Base-by-base conservation (phyloP, 129 eudicot genomes). In the Pulicaria dysenterica region DNA sequence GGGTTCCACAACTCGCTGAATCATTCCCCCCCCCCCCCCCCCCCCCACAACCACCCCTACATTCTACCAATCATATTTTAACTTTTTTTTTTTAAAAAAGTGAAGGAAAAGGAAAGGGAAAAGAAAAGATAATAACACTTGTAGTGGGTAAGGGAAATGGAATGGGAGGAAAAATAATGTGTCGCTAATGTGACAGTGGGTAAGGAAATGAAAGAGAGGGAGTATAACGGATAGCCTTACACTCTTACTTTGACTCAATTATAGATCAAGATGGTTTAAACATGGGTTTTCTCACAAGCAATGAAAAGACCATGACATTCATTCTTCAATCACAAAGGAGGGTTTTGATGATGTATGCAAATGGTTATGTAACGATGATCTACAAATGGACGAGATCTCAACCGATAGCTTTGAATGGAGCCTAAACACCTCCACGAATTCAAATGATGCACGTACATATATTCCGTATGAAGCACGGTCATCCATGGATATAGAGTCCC, bases 321-420 rank as follows among this genome's bases (percentile, higher is more conserved):
- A n/a, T 51, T 51, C 72, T 55, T 63, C 80, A 15, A 74, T 74
- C 55, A 51, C 69, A n/a, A 42, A 42, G 11, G 31, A 70, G 69
- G 67, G 34, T 63, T 75, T 79, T 42, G 85, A 73, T 11, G 83
- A 77, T 38, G 49, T 83, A n/a, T 66, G 51, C 71, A 73, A 44
- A 61, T 77, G 85, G 91, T 70, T 83, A 40, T 72, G 77, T 58
- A 77, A 83, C 13, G 82, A 72, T 58, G 63, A 78, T 70, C 66
- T 80, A 61, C 75, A 68, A 3, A 65, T 67, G 50, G 83, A 57
- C 15, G 57, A 62, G 36, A n/a, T n/a, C 40, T 45, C 53, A 37
- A 66, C 77, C 7, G 67, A 82, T 11, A 43, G 72, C 31, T 67
- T 69, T 45, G 53, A 39, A 1, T 69, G 81, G 81, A 83, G 83